Percentiles rank a stretch among this genome's conserved stretches.
These are phyloP conservation scores for Neoboletus brunneissimus DNA, from an alignment of 768 basidiomycete genomes.

Conservation along the genomic window DNA sequence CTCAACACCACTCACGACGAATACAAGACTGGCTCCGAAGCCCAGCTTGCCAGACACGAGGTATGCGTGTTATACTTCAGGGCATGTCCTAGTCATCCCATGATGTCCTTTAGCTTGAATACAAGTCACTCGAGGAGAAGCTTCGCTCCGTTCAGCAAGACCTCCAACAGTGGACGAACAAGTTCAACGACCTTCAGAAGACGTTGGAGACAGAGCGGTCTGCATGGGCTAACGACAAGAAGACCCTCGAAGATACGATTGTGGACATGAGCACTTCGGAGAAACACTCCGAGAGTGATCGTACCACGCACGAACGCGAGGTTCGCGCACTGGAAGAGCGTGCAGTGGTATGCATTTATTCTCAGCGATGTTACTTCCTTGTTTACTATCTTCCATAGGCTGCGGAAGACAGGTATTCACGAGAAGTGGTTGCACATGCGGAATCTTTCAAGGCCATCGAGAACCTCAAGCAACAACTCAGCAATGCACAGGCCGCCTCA, in stretches of 20 bases:
- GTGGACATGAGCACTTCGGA: constrained; percentile 77
- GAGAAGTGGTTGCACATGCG: constrained; percentile 82
- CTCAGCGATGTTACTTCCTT: background rate
- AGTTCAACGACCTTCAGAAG: constrained; percentile 58
- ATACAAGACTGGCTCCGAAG: constrained; percentile 70
- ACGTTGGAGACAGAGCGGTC: constrained; percentile 65
- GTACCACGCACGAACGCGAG: constrained; percentile 59
- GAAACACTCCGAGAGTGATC: constrained; percentile 61
- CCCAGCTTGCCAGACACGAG: constrained; percentile 63
- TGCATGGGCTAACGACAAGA: constrained; percentile 77
- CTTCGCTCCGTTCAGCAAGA: constrained; percentile 55
- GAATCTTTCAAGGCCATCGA: constrained; percentile 77
- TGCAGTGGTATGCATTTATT: constrained; percentile 48
- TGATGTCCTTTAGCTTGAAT: constrained; percentile 50
- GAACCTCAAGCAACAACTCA: constrained; percentile 60
- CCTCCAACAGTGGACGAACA: constrained; percentile 43
- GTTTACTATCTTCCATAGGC: constrained; percentile 36
- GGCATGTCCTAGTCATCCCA: background rate
- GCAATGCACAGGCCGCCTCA: constrained; percentile 46
- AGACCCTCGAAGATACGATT: constrained; percentile 77
- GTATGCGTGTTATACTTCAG: constrained; percentile 36
- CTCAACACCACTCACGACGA: constrained; percentile 76
- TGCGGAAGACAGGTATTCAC: constrained; percentile 77
- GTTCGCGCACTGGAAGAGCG: constrained; percentile 67
- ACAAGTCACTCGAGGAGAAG: constrained; percentile 60